Evolutionary conservation across 129 eudicot genomes (phyloP), one percentile per base, ranked within the genome.

Genomic region (Flaveria brownii): DNA sequence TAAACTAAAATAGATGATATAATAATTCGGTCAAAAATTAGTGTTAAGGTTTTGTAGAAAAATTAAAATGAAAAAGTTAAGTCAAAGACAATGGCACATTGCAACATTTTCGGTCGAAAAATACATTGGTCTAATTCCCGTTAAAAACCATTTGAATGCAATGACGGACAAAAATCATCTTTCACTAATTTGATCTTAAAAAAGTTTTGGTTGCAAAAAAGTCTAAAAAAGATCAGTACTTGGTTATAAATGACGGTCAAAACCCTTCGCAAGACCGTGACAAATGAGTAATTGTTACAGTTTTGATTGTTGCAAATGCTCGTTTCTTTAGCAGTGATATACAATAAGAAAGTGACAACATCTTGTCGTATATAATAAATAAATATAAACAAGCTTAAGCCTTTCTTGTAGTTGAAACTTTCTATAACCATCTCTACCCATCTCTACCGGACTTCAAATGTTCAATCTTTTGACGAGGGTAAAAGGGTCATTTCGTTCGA

Each of bases 401-500:
- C 6, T 41, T 9, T 17, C 12, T 67, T 20, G 52, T 42, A 42
- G 18, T 67, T 3, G 16, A 67, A n/a, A 11, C 10, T 3, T 2
- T 13, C 17, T 10, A 28, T 28, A 28, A 23, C 9, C 2, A 57
- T n/a, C n/a, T n/a, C n/a, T n/a, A n/a, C n/a, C n/a, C n/a, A 12
- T 20, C 64, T 57, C 64, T 57, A 57, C 2, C 13, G 2, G 36
- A 33, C 42, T n/a, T n/a, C 14, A 41, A 67, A 11, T 15, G n/a
- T 3, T 26, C 6, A n/a, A n/a, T n/a, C 17, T 12, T 57, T 9
- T 10, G 28, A 22, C 0, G 8, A 1, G 33, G 67, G 52, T 63
- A 64, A 55, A 77, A 77, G 1, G 49, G 41, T 77, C 45, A 69
- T 52, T 70, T 55, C 14, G 39, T 54, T 2, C 0, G 6, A 18